A percentile compares a stretch with the other conserved stretches of the same genome.
phyloP scores from a whole-genome alignment of 306 rosid species.

The Vigna hirtella region DNA sequence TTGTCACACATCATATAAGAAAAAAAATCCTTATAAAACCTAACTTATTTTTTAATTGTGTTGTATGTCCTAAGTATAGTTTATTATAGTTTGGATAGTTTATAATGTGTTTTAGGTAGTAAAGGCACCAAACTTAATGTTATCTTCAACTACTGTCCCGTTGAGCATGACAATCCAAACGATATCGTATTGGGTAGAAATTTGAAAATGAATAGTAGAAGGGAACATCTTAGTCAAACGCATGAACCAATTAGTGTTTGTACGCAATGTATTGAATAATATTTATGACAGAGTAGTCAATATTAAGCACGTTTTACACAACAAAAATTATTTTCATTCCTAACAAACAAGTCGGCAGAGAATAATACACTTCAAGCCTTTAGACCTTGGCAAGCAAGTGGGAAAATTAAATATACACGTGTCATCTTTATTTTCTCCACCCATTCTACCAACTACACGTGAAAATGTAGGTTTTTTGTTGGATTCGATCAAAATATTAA shows the following conservation, averaged over 20 bases:
- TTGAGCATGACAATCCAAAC: too few relatives aligned
- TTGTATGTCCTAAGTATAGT: too few relatives aligned
- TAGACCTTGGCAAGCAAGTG: background rate
- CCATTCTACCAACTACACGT: background rate
- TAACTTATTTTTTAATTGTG: too few relatives aligned
- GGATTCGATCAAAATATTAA: background rate
- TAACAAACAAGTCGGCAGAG: background rate
- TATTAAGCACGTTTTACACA: slow-evolving; percentile 8
- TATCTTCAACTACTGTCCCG: too few relatives aligned
- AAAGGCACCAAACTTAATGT: too few relatives aligned
- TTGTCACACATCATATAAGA: too few relatives aligned
- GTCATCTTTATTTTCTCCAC: background rate
- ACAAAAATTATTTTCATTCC: background rate
- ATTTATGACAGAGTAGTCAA: background rate
- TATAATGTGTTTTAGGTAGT: too few relatives aligned
- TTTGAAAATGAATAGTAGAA: too few relatives aligned
- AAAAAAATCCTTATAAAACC: too few relatives aligned
- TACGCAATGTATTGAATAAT: background rate
- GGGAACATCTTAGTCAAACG: background rate
- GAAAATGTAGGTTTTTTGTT: background rate
- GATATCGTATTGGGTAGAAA: background rate
- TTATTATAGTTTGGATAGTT: too few relatives aligned
- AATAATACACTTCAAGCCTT: background rate
- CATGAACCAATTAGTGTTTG: background rate
- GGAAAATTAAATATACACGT: background rate